These are phyloP conservation scores for Trifolium subterraneum DNA, from an alignment of 306 rosid genomes.

Conservation along the genomic window DNA sequence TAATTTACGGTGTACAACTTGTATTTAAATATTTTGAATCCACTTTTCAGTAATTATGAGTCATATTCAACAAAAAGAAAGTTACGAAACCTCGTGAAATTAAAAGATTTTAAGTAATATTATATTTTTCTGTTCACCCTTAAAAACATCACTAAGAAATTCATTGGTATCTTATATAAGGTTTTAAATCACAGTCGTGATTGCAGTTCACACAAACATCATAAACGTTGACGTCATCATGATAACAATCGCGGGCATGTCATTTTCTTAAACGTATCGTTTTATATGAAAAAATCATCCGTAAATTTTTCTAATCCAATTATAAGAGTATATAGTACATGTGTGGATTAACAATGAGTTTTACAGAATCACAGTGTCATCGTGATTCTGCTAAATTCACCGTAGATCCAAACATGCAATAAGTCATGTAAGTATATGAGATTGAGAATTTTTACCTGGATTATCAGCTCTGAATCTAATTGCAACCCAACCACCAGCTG, in stretches of 20 bases:
- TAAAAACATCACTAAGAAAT: background rate
- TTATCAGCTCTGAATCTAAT: conserved; percentile 88
- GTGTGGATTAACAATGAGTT: background rate
- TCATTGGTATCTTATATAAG: background rate
- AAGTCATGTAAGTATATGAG: background rate
- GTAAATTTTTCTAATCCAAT: too few species aligned
- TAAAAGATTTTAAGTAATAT: background rate
- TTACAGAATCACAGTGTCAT: background rate
- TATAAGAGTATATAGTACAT: too few species aligned
- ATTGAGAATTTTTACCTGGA: conserved; percentile 64
- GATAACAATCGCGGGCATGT: too few species aligned
- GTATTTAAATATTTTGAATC: background rate
- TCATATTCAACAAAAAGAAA: background rate
- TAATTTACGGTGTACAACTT: too few species aligned
- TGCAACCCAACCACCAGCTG: conserved; percentile 92
- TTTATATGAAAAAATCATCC: too few species aligned
- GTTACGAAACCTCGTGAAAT: background rate
- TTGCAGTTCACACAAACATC: too few species aligned
- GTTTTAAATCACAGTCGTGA: too few species aligned
- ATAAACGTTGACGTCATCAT: too few species aligned
- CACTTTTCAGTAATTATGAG: too few species aligned
- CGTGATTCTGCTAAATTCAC: background rate
- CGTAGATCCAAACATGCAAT: background rate
- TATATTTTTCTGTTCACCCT: background rate
- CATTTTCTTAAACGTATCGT: too few species aligned